Percentiles rank a stretch among this genome's conserved stretches.
These are phyloP conservation scores for Fusarium annulatum DNA, from an alignment of 2,329 filamentous ascomycete species.

Conservation along the genomic window DNA sequence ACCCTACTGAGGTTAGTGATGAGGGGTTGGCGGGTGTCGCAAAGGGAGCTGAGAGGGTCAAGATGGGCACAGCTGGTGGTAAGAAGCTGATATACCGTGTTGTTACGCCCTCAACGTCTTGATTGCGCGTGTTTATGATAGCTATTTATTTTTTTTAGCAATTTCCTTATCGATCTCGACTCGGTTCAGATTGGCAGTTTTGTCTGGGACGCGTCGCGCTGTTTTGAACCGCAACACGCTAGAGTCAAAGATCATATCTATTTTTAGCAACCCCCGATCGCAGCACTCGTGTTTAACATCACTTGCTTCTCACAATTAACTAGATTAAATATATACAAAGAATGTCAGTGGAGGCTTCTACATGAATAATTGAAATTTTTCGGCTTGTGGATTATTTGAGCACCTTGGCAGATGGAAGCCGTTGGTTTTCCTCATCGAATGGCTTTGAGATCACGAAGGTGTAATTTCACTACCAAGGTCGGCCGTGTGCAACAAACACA, in stretches of 20 bases:
- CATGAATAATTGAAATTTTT: not conserved
- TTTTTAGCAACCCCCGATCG: not conserved
- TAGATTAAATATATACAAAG: not conserved
- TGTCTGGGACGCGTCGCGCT: not conserved
- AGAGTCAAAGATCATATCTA: too few species aligned
- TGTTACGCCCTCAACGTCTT: not conserved
- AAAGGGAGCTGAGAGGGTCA: not conserved
- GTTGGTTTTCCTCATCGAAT: too few species aligned
- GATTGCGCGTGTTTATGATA: not conserved
- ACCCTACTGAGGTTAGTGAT: conserved; percentile 3
- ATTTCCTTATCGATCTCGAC: not conserved
- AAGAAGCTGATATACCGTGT: conserved; percentile 3
- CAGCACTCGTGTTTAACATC: not conserved
- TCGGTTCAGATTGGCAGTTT: too few species aligned
- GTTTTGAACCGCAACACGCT: not conserved
- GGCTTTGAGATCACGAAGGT: too few species aligned
- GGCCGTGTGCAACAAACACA: accelerated
- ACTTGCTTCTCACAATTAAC: not conserved
- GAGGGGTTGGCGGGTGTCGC: not conserved
- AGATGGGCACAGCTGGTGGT: conserved; percentile 5
- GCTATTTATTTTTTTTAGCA: not conserved
- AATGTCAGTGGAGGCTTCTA: not conserved
- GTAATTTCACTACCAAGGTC: not conserved
- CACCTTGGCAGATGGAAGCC: too few species aligned
- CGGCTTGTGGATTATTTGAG: not conserved